Conservation (phyloP, 768 basidiomycete species). For the Leucosporidium creatinivorum region DNA sequence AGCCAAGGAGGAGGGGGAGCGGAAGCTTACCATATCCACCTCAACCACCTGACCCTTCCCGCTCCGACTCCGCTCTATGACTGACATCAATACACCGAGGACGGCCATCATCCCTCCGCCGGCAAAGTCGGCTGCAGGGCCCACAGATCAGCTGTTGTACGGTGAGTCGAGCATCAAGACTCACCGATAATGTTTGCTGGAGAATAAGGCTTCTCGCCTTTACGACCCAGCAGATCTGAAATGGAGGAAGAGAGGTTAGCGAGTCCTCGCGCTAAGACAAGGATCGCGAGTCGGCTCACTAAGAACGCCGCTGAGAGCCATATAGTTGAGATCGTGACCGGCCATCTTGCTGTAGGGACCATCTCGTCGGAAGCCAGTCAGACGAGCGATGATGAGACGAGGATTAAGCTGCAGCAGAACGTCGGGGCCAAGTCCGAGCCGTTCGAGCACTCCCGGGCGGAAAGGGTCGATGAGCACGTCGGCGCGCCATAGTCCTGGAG, state of each 20-base stretch:
- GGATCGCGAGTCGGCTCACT: conserved; percentile 46
- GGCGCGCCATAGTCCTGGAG: conserved; percentile 40
- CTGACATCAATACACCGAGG: conserved; percentile 64
- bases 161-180: not conserved
- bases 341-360: conserved; percentile 64
- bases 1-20: not conserved
- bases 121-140: conserved; percentile 60
- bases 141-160: not conserved
- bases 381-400: conserved; percentile 62
- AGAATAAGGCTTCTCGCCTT: conserved; percentile 56
- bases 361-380: conserved; percentile 54
- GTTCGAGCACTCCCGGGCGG: conserved; percentile 73
- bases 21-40: conserved; percentile 59
- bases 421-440: conserved; percentile 66
- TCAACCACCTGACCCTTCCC: conserved; percentile 68
- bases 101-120: conserved; percentile 70
- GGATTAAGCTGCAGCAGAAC: conserved; percentile 62
- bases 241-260: not conserved
- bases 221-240: conserved; percentile 57
- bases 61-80: conserved; percentile 59
- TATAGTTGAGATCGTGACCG: conserved; percentile 81
- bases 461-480: conserved; percentile 79
- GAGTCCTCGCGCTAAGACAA: conserved; percentile 17
- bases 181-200: conserved; percentile 60
- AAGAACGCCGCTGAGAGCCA: conserved; percentile 67